phyloP scores from a whole-genome alignment of 1,139 yeast genomes.

The Sugiyamaella paludigena region DNA sequence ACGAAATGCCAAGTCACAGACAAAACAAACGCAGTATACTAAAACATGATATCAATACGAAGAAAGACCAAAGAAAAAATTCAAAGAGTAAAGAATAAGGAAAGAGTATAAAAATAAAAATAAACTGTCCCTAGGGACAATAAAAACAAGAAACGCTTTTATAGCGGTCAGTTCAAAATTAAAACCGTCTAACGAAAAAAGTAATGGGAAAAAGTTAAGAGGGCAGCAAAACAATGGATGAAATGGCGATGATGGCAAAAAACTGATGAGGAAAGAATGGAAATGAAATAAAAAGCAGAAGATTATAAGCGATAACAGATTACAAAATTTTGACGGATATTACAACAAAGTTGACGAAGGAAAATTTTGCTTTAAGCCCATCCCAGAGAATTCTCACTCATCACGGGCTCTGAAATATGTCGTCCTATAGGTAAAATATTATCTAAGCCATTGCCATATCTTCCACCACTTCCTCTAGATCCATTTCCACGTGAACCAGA shows the following conservation, averaged over 20 bases:
- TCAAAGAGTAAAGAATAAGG: no score
- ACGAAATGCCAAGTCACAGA: conserved; percentile 14
- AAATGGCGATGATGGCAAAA: not conserved
- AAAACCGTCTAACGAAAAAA: not conserved
- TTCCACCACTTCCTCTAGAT: conserved; percentile 21
- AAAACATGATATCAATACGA: conserved; percentile 1
- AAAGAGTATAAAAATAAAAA: conserved; percentile 1
- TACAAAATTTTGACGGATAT: not conserved
- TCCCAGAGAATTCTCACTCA: conserved; percentile 43
- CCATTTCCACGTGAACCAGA: conserved; percentile 14
- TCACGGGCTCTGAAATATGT: conserved; percentile 41
- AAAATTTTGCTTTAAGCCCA: conserved; percentile 32
- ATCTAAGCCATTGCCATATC: conserved; percentile 21
- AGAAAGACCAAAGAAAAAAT: no score
- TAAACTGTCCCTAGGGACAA: not conserved
- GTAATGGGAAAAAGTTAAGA: not conserved
- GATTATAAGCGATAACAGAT: not conserved
- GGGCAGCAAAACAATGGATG: not conserved
- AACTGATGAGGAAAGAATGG: conserved; percentile 2
- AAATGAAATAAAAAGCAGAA: conserved; percentile 5
- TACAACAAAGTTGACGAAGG: not conserved
- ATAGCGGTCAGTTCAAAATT: no score
- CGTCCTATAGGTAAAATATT: conserved; percentile 29
- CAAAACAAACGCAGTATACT: conserved; percentile 12
- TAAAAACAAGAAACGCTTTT: no score